Conservation (phyloP, 2,329 filamentous ascomycete genomes). For the Cryphonectria parasitica region DNA sequence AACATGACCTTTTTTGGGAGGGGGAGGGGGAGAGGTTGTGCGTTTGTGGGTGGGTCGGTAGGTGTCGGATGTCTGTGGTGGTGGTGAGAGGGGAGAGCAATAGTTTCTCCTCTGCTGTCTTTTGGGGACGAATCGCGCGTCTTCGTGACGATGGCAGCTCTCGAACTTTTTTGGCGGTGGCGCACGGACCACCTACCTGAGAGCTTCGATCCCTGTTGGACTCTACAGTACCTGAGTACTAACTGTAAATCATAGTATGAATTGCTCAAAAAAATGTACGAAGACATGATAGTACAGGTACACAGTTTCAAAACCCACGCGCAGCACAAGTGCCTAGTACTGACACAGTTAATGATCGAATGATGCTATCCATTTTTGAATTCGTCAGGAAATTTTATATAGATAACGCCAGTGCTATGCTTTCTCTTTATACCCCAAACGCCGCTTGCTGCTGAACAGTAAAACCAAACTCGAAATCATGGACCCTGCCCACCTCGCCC, state of each 20-base stretch:
- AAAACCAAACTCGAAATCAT: neutral
- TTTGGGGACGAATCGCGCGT: neutral
- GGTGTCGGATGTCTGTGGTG: conserved; percentile 2
- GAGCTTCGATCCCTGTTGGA: neutral
- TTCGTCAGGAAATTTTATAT: neutral
- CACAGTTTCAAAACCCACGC: neutral
- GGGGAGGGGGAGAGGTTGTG: conserved; percentile 15
- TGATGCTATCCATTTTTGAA: neutral
- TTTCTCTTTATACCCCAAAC: neutral
- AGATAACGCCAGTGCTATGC: conserved; percentile 8
- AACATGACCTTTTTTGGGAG: conserved; percentile 47
- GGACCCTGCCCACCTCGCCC: neutral
- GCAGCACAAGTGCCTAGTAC: neutral
- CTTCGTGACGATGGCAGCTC: neutral
- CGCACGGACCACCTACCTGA: conserved; percentile 7
- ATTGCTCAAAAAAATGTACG: no score
- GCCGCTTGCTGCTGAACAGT: neutral
- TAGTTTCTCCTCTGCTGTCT: no score
- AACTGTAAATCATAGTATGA: neutral
- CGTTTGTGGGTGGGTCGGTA: neutral
- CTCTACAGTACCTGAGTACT: no score
- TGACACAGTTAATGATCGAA: neutral
- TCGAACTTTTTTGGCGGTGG: conserved; percentile 16
- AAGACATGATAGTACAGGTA: neutral
- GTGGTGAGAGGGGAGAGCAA: neutral